A percentile compares a stretch with the other conserved stretches of the same genome.
Conservation (phyloP, 2,329 filamentous ascomycete species). For the Ophiostoma pallidulum region DNA sequence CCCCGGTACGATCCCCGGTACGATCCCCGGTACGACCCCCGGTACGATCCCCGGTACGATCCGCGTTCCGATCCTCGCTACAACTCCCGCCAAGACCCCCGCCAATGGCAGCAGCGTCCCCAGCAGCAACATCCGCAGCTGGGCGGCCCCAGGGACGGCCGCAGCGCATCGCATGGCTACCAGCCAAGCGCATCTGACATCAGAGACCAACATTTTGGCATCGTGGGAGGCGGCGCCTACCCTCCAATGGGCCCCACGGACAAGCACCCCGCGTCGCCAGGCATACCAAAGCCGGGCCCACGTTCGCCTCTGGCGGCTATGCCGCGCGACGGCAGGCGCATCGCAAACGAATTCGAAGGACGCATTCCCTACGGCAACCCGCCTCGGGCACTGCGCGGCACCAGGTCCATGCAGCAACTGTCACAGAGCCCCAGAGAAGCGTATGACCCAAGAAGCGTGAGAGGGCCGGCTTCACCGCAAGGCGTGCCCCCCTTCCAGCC, state of each 20-base stretch:
- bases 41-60: not conserved
- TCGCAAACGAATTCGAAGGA: not conserved
- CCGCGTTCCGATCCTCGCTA: not conserved
- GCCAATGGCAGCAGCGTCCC: not conserved
- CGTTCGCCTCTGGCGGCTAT: not conserved
- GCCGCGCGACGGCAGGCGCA: not conserved
- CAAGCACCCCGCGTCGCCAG: not conserved
- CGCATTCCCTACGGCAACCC: conserved; percentile 6
- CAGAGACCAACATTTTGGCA: conserved; percentile 3
- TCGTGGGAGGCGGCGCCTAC: not conserved
- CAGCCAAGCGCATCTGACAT: not conserved
- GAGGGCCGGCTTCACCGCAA: not conserved
- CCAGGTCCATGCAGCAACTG: conserved; percentile 12
- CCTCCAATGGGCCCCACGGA: not conserved
- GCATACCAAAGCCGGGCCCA: not conserved
- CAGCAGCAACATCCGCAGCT: not conserved
- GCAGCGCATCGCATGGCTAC: not conserved
- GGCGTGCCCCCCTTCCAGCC: not conserved
- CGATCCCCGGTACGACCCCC: not conserved
- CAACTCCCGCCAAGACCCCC: not conserved
- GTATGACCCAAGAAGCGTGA: not conserved
- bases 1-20: not conserved
- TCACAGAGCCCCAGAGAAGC: conserved; percentile 1
- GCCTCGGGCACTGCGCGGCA: not conserved
- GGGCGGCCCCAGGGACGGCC: not conserved